Evolutionary conservation across 495 filamentous ascomycete genomes (phyloP), one percentile per base, ranked within the genome.

Genomic region (Aspergillus nidulans): DNA sequence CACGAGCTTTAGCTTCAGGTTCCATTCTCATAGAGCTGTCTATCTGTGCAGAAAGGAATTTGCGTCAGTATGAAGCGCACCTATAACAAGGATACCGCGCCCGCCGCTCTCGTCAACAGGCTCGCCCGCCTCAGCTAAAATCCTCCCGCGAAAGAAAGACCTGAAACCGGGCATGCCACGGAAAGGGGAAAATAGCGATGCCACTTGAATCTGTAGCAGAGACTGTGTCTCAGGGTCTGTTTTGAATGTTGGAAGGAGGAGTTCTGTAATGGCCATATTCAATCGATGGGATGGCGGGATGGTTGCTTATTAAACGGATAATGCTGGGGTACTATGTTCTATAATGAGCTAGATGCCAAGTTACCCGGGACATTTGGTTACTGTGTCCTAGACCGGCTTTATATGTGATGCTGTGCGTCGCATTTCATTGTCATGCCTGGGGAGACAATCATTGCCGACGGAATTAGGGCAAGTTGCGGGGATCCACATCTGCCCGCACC

Each of bases 401-500:
- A 28, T 28, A 28, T 4, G 26, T 5, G 26, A 28, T 28, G 26
- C 26, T 28, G 26, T 28, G 26, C 4, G 26, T 4, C 9, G 9
- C 9, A 28, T 9, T 28, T 4, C 26, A 13, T 12, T 2, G 30
- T 6, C 9, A 4, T 28, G 26, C 26, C 9, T 9, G 9, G 26
- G 9, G 9, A 28, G 26, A 4, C 26, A 34, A 12, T 6, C 3
- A 6, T 6, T 5, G 9, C 9, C 8, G 9, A 12, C 4, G 8
- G 6, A 34, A 6, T 34, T 34, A 34, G 30, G 30, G 30, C 30
- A 28, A 28, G 2, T 34, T 21, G 45, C 45, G 45, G 45, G 19
- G 45, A 30, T 49, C 45, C 45, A 49, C 45, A 12, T 49, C 36
- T 49, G 45, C 45, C 45, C 45, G 45, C 45, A 28, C 28, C 32